Evolutionary conservation across 2,329 filamentous ascomycete species (phyloP).

Genomic region (Lasiodiplodia citricola): DNA sequence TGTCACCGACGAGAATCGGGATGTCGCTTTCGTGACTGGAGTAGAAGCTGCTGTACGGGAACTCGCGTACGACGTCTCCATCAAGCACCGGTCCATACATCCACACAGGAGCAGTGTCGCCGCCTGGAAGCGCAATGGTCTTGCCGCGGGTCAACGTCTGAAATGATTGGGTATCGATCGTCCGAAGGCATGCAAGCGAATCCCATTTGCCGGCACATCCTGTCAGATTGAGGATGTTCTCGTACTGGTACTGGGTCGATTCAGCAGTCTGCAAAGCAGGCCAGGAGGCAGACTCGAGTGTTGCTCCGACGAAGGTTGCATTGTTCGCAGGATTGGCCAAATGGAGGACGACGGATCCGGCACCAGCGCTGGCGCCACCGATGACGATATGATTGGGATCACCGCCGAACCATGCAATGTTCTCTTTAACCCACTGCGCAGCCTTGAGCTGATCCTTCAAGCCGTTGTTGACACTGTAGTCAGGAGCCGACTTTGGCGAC

Average conservation of each 20-base stretch:
- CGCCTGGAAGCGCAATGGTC: conserved; percentile 46
- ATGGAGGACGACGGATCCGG: conserved; percentile 44
- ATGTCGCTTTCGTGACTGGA: conserved; percentile 47
- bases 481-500: conserved; percentile 1
- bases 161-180: conserved; percentile 43
- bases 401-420: conserved; percentile 46
- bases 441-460: conserved; percentile 45
- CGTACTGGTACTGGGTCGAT: conserved; percentile 50
- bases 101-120: conserved; percentile 40
- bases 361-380: conserved; percentile 48
- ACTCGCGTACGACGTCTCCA: conserved; percentile 48
- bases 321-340: conserved; percentile 45
- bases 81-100: conserved; percentile 52
- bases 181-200: conserved; percentile 45
- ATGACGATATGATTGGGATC: conserved; percentile 46
- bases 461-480: conserved; percentile 43
- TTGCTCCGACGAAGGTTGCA: conserved; percentile 43
- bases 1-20: conserved; percentile 51
- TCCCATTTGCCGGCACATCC: conserved; percentile 38
- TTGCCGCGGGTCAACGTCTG: conserved; percentile 45
- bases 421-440: conserved; percentile 44
- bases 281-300: conserved; percentile 43
- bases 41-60: conserved; percentile 45
- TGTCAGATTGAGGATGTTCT: conserved; percentile 41
- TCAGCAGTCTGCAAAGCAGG: conserved; percentile 46